Evolutionary conservation across 75 land plant species (phyloP).

Genomic region (Picea glauca): DNA sequence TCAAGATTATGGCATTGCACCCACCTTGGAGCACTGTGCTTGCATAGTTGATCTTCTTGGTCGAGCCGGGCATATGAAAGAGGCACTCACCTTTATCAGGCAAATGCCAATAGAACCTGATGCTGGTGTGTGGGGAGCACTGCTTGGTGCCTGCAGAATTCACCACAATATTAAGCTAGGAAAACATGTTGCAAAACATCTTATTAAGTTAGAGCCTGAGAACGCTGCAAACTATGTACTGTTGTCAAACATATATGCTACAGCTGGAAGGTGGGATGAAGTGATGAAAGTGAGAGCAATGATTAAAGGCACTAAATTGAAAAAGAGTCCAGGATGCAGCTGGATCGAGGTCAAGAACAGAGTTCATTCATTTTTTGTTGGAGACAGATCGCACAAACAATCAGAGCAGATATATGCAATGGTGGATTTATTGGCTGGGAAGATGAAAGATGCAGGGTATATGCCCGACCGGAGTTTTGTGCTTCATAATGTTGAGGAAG

Average conservation of each 20-base stretch:
- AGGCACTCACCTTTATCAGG: slow-evolving; percentile 30
- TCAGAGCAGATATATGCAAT: not conserved
- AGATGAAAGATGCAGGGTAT: not conserved
- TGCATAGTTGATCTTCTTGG: slow-evolving; percentile 60
- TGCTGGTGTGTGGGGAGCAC: slow-evolving; percentile 36
- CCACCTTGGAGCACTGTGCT: slow-evolving; percentile 47
- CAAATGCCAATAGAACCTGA: slow-evolving; percentile 41
- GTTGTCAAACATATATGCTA: slow-evolving; percentile 21
- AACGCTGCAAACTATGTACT: slow-evolving; percentile 33
- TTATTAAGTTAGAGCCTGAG: slow-evolving; percentile 39
- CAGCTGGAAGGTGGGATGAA: not conserved
- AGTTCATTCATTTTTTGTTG: not conserved
- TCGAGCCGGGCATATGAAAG: slow-evolving; percentile 38
- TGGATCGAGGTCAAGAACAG: not conserved
- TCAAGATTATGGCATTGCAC: slow-evolving; percentile 28
- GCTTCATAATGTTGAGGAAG: not conserved
- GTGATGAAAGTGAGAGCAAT: not conserved
- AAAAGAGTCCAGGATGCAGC: not conserved
- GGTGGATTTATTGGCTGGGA: not conserved
- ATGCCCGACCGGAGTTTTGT: not conserved
- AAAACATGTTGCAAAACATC: slow-evolving; percentile 20
- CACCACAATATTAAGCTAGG: slow-evolving; percentile 34
- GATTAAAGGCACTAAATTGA: not conserved
- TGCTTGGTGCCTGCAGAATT: slow-evolving; percentile 40
- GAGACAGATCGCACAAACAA: slow-evolving; percentile 1